Percentiles rank a stretch among this genome's conserved stretches.
Conservation (phyloP, 192 early-diverging fungal species). For the Coemansia sp. region DNA sequence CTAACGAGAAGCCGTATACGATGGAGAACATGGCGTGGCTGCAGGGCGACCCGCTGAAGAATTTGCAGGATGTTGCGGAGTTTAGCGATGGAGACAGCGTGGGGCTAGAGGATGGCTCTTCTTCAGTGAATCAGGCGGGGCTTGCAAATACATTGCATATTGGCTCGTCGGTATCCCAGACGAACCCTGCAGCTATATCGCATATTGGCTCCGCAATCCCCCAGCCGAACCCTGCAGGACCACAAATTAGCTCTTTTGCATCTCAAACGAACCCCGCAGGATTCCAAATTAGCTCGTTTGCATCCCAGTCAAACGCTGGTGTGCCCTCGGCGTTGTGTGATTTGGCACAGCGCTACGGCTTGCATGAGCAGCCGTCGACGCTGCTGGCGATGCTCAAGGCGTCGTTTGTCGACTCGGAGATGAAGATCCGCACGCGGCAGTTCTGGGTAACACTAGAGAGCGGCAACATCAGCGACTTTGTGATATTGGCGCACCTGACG, state of each 20-base stretch:
- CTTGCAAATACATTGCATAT: no score
- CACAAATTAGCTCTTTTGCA: background rate
- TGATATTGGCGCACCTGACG: constrained; percentile 34
- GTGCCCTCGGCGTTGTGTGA: background rate
- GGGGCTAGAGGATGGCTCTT: background rate
- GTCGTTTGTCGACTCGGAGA: constrained; percentile 22
- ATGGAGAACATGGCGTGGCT: constrained; percentile 2
- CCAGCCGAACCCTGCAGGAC: no score
- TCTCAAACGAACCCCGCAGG: no score
- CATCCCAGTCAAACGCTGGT: background rate
- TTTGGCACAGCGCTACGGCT: constrained; percentile 13
- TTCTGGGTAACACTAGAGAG: constrained; percentile 42
- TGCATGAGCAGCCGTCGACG: background rate
- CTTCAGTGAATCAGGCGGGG: no score
- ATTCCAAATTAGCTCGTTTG: background rate
- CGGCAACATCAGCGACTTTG: constrained; percentile 35
- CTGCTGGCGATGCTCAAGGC: constrained; percentile 28
- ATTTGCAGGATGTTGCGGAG: background rate
- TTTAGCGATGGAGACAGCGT: background rate
- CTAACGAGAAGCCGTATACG: background rate
- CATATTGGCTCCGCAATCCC: no score
- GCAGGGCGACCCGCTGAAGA: constrained; percentile 9
- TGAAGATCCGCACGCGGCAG: constrained; percentile 27
- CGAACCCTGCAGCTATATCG: no score
- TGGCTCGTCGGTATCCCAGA: no score